Percentiles rank a stretch among this genome's conserved stretches.
phyloP scores from a whole-genome alignment of 331 rosid species.

The Telfairia occidentalis region DNA sequence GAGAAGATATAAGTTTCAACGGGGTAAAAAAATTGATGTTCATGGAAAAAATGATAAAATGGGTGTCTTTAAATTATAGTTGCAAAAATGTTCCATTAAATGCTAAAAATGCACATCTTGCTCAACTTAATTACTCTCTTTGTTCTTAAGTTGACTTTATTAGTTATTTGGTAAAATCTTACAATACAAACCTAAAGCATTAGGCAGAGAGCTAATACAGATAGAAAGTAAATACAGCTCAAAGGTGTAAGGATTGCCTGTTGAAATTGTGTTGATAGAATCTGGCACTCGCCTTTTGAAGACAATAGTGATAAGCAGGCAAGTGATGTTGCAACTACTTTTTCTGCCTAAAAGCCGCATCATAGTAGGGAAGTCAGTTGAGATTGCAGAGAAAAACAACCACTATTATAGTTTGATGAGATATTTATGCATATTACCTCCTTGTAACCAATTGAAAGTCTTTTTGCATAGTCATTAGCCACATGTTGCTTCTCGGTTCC shows the following conservation, averaged over 20 bases:
- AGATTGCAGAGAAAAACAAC: background rate
- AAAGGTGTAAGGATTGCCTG: conserved; percentile 21
- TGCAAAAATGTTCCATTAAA: background rate
- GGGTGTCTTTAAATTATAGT: background rate
- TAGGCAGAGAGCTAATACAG: background rate
- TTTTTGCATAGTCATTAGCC: conserved; percentile 33
- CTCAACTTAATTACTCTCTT: background rate
- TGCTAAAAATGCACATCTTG: background rate
- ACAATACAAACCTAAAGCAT: background rate
- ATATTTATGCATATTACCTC: conserved; percentile 17
- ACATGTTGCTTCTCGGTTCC: conserved; percentile 38
- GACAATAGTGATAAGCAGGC: conserved; percentile 22
- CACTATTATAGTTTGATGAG: conserved; percentile 1
- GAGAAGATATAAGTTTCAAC: background rate
- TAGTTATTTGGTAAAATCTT: background rate
- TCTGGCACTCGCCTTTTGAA: conserved; percentile 14
- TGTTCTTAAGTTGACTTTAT: background rate
- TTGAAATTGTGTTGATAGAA: conserved; percentile 17
- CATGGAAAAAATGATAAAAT: background rate
- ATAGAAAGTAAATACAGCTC: background rate
- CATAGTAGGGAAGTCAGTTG: background rate
- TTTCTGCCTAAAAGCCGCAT: conserved; percentile 27
- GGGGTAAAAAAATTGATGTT: background rate
- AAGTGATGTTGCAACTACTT: conserved; percentile 30
- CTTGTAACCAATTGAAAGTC: conserved; percentile 28